Base-by-base conservation (phyloP, 768 basidiomycete genomes). In the Amanita exitialis region DNA sequence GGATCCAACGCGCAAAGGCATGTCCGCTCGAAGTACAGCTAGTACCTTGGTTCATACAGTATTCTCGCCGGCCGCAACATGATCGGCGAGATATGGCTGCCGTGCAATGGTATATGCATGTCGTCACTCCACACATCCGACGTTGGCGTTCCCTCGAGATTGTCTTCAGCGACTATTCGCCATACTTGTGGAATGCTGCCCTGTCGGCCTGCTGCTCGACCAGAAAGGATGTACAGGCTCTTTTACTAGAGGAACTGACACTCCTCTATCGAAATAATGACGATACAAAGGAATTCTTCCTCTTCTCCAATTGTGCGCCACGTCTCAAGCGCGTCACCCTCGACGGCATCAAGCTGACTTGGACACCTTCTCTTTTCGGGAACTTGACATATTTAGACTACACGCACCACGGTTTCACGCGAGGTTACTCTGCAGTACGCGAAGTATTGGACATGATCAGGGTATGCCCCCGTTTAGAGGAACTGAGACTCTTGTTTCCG, bases 161-260 rank as follows among this genome's bases (percentile, higher is more conserved):
- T 42, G 64, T 63, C 15, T 80, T 86, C 62, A 54, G 66, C 34
- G 68, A 73, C 13, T 78, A 80, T 49, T 69, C 76, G 3, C 83
- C 83, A 1, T 80, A 76, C 60, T 67, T 86, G n/a, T 83, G 80
- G 79, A 82, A 80, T 47, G 78, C 80, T 10, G 74, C 81, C 18
- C 69, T 86, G 36, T 79, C 80, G 3, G 72, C 68, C 20, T 73
- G 74, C 53, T 81, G 77, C 58, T 68, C 66, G 7, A 62, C 64
- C 20, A 58, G 55, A 20, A 54, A 58, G 44, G 52, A 68, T 21
- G 59, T 66, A 6, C 64, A 69, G 44, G 79, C 73, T 0, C 66
- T 62, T 10, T 47, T 60, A 46, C 66, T 87, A 44, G 77, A 79
- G 55, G 76, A 78, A 12, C 64, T 88, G 18, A 70, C 69, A 7